These are phyloP conservation scores for Phytophthora citrophthora DNA, from an alignment of 352 stramenopile genomes.

Conservation along the genomic window DNA sequence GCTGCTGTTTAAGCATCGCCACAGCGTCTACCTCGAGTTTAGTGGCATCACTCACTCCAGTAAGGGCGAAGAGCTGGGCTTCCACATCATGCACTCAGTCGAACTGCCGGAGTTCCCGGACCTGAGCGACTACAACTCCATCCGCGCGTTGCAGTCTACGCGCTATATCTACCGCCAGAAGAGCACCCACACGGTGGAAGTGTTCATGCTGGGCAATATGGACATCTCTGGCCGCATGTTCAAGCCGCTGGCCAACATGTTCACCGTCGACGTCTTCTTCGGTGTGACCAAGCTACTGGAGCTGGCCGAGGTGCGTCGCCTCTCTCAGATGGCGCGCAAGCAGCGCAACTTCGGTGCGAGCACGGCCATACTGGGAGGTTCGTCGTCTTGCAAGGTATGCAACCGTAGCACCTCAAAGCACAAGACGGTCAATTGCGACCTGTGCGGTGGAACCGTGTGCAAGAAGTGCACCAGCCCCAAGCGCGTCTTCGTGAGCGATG, in stretches of 20 bases:
- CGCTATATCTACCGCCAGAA: constrained; percentile 68
- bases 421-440: constrained; percentile 48
- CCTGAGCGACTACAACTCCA: constrained; percentile 55
- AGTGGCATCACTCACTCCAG: constrained; percentile 48
- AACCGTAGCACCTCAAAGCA: constrained; percentile 38
- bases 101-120: constrained; percentile 62
- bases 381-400: constrained; percentile 39
- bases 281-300: constrained; percentile 53
- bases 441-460: constrained; percentile 58
- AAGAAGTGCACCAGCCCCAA: constrained; percentile 51
- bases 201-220: constrained; percentile 70
- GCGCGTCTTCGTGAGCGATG: constrained; percentile 53
- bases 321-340: constrained; percentile 57
- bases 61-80: constrained; percentile 61
- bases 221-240: constrained; percentile 53
- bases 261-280: constrained; percentile 52
- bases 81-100: constrained; percentile 76
- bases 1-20: constrained; percentile 54
- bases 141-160: constrained; percentile 57
- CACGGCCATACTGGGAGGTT: constrained; percentile 23
- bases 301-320: constrained; percentile 56
- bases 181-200: constrained; percentile 52
- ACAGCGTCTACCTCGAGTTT: constrained; percentile 68
- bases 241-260: constrained; percentile 45
- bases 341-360: constrained; percentile 35